A percentile compares a stretch with the other conserved stretches of the same genome.
Conservation (phyloP, 2,329 filamentous ascomycete species). For the Fusarium protoensiforme region DNA sequence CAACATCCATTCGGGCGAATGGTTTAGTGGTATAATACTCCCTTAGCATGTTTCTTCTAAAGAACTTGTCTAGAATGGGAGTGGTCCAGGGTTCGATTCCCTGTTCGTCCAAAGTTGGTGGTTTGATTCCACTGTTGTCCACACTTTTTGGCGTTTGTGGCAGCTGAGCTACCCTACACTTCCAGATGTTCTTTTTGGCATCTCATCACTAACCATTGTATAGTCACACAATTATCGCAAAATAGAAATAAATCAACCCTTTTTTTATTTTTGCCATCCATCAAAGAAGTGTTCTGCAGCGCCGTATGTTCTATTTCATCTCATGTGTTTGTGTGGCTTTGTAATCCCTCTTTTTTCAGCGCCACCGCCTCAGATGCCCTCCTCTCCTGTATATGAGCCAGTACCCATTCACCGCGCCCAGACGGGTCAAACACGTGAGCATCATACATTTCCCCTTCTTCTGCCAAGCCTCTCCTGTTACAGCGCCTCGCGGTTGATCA, state of each 20-base stretch:
- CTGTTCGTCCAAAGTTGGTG: slow-evolving; percentile 30
- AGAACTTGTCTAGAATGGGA: slow-evolving; percentile 9
- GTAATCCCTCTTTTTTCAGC: no score
- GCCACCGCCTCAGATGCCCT: background rate
- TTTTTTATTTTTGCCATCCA: no score
- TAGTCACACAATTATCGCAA: no score
- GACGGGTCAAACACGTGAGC: background rate
- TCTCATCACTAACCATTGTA: no score
- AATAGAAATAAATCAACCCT: no score
- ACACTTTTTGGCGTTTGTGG: slow-evolving; percentile 1
- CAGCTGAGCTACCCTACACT: background rate
- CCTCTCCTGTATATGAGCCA: background rate
- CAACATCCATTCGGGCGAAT: slow-evolving; percentile 26
- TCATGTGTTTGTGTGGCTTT: no score
- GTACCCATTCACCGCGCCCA: background rate
- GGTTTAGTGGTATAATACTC: slow-evolving; percentile 40
- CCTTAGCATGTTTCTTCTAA: slow-evolving; percentile 20
- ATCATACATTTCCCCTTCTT: background rate
- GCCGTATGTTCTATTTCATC: no score
- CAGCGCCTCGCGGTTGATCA: background rate
- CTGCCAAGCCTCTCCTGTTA: background rate
- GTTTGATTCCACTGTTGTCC: slow-evolving; percentile 24
- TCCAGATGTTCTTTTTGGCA: background rate
- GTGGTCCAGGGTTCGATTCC: slow-evolving; percentile 38
- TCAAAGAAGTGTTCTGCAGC: no score